These are phyloP conservation scores for Microbotryum violaceum DNA, from an alignment of 1,284 basidiomycete species.

Conservation along the genomic window DNA sequence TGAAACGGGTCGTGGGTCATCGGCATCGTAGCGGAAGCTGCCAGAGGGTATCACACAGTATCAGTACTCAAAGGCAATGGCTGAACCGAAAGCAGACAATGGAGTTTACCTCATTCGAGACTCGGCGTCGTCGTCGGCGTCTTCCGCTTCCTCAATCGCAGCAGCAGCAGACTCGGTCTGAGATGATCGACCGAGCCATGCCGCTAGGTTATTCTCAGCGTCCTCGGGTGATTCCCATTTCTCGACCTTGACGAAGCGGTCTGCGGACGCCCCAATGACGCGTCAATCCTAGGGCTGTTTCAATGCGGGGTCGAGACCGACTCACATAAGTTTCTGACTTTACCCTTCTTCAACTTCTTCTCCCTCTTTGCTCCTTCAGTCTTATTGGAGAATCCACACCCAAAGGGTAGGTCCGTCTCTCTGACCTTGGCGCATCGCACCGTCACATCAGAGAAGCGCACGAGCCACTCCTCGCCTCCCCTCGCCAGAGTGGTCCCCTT, in stretches of 20 bases:
- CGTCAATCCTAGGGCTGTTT: conserved; percentile 69
- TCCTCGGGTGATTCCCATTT: conserved; percentile 20
- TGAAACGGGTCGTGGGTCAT: conserved; percentile 17
- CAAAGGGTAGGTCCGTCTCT: conserved; percentile 61
- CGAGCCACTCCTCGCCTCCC: conserved; percentile 73
- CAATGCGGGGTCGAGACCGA: conserved; percentile 38
- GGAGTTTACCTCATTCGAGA: conserved; percentile 17
- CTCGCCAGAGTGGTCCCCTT: conserved; percentile 64
- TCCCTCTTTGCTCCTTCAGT: conserved; percentile 26
- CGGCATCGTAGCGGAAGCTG: conserved; percentile 30
- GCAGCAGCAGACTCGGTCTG: conserved; percentile 3
- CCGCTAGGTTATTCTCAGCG: background rate
- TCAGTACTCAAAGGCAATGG: background rate
- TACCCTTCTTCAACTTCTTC: conserved; percentile 48
- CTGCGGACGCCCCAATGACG: conserved; percentile 62
- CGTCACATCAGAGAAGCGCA: conserved; percentile 91
- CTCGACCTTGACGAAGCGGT: conserved; percentile 71
- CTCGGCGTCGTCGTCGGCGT: background rate
- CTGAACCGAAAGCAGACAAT: too few species aligned
- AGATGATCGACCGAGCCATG: background rate
- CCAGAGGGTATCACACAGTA: too few species aligned
- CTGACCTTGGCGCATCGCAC: conserved; percentile 84
- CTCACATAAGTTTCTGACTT: conserved; percentile 69
- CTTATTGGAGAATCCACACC: conserved; percentile 18
- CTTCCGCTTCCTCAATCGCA: conserved; percentile 8